These are phyloP conservation scores for Coemansia biformis DNA, from an alignment of 192 early-diverging fungal genomes.

Conservation along the genomic window DNA sequence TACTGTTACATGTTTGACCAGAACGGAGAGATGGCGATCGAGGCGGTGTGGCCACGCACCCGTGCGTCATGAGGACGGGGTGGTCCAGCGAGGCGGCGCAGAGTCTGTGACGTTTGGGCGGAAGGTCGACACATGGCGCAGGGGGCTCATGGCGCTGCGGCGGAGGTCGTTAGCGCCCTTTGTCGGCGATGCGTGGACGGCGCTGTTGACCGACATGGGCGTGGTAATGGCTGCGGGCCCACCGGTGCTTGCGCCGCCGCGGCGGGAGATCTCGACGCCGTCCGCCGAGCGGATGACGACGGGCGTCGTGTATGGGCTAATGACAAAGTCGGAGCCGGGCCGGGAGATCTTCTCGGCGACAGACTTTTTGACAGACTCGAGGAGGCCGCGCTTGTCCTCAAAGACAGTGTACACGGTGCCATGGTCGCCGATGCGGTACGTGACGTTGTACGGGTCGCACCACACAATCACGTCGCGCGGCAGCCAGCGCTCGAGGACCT, in stretches of 20 bases:
- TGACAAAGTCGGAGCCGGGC: slow-evolving; percentile 43
- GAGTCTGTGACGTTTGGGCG: slow-evolving; percentile 3
- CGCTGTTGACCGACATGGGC: not conserved
- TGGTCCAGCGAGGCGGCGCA: slow-evolving; percentile 10
- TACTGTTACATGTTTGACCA: too few species aligned
- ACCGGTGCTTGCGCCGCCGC: slow-evolving; percentile 18
- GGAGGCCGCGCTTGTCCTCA: slow-evolving; percentile 52
- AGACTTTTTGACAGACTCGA: slow-evolving; percentile 41
- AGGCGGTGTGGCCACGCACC: too few species aligned
- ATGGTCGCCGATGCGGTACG: slow-evolving; percentile 67
- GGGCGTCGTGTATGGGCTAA: slow-evolving; percentile 47
- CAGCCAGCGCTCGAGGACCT: slow-evolving; percentile 51
- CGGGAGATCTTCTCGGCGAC: slow-evolving; percentile 41
- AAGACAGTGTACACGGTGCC: slow-evolving; percentile 62
- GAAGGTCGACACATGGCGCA: slow-evolving; percentile 23
- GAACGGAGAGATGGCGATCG: too few species aligned
- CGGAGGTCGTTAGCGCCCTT: slow-evolving; percentile 26
- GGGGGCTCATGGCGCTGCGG: slow-evolving; percentile 36
- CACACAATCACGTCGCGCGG: slow-evolving; percentile 67
- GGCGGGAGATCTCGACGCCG: slow-evolving; percentile 40
- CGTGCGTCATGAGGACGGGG: slow-evolving; percentile 2
- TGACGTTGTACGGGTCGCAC: slow-evolving; percentile 68
- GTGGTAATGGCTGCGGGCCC: not conserved
- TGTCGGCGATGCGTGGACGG: slow-evolving; percentile 36
- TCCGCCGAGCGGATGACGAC: slow-evolving; percentile 49